These are phyloP conservation scores for Tuber brumale DNA, from an alignment of 495 filamentous ascomycete species.

Conservation along the genomic window DNA sequence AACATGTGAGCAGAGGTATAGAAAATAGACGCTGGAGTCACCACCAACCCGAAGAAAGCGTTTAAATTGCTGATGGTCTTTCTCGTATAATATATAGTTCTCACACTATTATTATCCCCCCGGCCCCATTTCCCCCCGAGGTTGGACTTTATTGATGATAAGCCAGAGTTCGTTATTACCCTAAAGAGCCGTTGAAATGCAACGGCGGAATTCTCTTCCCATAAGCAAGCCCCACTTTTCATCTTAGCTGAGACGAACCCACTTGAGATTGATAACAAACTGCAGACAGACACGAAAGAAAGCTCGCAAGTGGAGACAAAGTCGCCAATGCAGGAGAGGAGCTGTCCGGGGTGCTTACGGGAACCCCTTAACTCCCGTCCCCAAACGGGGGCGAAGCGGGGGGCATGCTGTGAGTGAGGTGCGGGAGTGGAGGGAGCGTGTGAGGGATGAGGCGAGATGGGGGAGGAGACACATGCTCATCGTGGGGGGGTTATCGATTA, in stretches of 20 bases:
- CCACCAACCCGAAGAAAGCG: background rate
- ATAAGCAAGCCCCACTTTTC: background rate
- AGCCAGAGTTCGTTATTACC: background rate
- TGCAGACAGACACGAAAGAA: no score
- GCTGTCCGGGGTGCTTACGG: no score
- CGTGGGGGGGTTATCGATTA: no score
- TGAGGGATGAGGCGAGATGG: no score
- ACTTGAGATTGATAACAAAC: no score
- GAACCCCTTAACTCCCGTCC: no score
- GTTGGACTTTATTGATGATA: background rate
- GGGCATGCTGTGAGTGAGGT: no score
- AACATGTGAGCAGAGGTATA: background rate
- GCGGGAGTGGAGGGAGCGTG: no score
- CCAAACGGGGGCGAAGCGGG: no score
- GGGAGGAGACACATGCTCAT: no score
- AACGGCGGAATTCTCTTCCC: background rate
- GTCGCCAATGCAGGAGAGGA: no score
- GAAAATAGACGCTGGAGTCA: background rate
- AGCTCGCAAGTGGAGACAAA: no score
- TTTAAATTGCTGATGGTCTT: background rate
- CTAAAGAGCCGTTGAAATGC: background rate
- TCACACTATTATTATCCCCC: background rate
- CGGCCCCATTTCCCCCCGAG: background rate
- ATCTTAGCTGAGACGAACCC: background rate
- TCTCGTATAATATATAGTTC: background rate